phyloP scores from a whole-genome alignment of 805 yeast genomes.

The Cyberlindnera mrakii region DNA sequence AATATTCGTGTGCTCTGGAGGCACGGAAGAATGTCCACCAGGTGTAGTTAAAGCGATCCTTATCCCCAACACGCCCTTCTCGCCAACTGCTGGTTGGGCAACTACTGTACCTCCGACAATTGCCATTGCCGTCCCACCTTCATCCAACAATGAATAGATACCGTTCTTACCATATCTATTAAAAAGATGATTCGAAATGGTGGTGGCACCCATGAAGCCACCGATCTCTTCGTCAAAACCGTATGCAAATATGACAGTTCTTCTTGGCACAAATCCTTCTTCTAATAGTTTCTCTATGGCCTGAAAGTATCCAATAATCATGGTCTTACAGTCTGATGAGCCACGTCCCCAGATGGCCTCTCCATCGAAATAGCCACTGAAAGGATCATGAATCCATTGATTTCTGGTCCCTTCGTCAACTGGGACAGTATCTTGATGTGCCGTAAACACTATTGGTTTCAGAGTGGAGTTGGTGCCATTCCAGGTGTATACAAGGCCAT shows the following conservation, averaged over 20 bases:
- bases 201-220: slow-evolving; percentile 55
- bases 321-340: slow-evolving; percentile 64
- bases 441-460: slow-evolving; percentile 64
- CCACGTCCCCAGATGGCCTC: slow-evolving; percentile 68
- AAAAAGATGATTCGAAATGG: slow-evolving; percentile 37
- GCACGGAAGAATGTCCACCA: slow-evolving; percentile 71
- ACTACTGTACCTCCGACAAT: slow-evolving; percentile 31
- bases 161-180: slow-evolving; percentile 53
- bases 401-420: slow-evolving; percentile 49
- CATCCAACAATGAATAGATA: slow-evolving; percentile 59
- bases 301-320: slow-evolving; percentile 57
- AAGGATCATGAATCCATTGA: slow-evolving; percentile 65
- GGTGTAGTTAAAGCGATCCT: slow-evolving; percentile 46
- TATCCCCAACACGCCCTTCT: slow-evolving; percentile 54
- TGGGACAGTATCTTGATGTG: slow-evolving; percentile 81
- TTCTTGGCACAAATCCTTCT: slow-evolving; percentile 42
- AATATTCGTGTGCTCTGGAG: slow-evolving; percentile 69
- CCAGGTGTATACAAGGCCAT: slow-evolving; percentile 61
- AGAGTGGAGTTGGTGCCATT: slow-evolving; percentile 42
- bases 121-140: slow-evolving; percentile 34
- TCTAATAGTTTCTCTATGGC: slow-evolving; percentile 46
- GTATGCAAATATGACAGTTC: slow-evolving; percentile 55
- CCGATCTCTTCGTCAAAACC: slow-evolving; percentile 76
- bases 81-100: slow-evolving; percentile 54
- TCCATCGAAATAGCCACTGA: slow-evolving; percentile 60